Evolutionary conservation across 2,329 filamentous ascomycete species (phyloP).

Genomic region (Botrytis byssoidea): DNA sequence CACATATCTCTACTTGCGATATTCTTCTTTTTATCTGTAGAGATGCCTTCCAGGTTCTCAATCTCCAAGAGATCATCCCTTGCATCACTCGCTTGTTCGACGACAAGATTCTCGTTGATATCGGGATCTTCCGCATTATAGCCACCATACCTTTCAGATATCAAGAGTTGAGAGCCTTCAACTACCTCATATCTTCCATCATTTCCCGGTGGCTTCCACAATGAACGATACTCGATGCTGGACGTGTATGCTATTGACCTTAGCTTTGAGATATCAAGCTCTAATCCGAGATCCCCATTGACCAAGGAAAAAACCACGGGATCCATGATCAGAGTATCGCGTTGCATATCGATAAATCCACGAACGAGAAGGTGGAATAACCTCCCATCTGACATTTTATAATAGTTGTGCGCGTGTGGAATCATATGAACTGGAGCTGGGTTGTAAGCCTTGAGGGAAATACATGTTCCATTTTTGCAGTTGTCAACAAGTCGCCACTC

Average conservation of each 20-base stretch:
- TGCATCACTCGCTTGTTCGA: neutral
- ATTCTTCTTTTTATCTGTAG: neutral
- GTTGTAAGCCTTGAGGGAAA: neutral
- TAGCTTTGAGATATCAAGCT: neutral
- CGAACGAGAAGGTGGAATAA: neutral
- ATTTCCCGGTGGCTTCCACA: neutral
- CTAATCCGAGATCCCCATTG: neutral
- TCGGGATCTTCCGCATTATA: neutral
- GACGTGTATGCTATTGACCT: neutral
- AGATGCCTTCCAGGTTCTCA: neutral
- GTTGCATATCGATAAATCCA: neutral
- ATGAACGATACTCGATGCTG: neutral
- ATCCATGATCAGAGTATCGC: neutral
- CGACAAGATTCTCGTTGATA: neutral
- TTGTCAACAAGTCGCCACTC: rapidly evolving
- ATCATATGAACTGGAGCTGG: neutral
- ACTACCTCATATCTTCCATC: neutral
- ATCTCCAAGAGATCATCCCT: rapidly evolving
- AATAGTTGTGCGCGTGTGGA: neutral
- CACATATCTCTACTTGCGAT: neutral
- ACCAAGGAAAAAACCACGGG: neutral
- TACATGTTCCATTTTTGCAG: neutral
- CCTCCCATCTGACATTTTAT: neutral
- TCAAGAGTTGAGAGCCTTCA: neutral
- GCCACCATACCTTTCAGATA: neutral